Base-by-base conservation (phyloP, 2,329 filamentous ascomycete species). In the Chaetothyriales sp. region DNA sequence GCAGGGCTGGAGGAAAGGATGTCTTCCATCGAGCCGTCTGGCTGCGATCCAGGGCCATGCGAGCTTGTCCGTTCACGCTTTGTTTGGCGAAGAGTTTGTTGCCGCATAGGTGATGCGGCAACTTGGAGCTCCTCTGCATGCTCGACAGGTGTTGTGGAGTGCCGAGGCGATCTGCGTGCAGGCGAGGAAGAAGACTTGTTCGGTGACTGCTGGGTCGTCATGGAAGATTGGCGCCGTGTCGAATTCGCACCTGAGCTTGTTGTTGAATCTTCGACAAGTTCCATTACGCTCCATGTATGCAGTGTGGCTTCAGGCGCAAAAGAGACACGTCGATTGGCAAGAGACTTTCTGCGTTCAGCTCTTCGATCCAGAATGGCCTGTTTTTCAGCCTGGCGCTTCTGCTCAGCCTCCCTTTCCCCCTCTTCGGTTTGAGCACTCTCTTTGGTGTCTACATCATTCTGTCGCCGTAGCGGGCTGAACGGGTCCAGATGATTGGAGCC, bases 261-360 rank as follows among this genome's bases (percentile, higher is more conserved):
- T 1, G 89, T 94, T 18, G 87, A 87, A 65, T 95, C 89, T 63
- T 89, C 88, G 65, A 82, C 77, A 56, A 89, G 85, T 63, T 97
- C 90, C 45, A 95, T 80, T 51, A 92, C 89, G 64, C 97, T 89
- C 77, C 94, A 97, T 0, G 92, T 98, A 66, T 98, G 92, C 37
- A 98, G 76, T 2, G 92, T 98, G 10, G 92, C 92, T 69, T 98
- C 92, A 1, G 92, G 92, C 4, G 92, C 92, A 68, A 98, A 98
- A 0, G 90, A 97, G 33, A 98, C 92, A 64, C 92, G 82, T 63
- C 92, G 82, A 66, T 92, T 94, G 47, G 90, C 89, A 52, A 95
- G 77, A 18, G 89, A 95, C 66, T 97, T 97, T 60, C 92, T 80
- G 57, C 92, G 83, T 45, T 88, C 89, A 66, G 94, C 92, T 60